phyloP scores from a whole-genome alignment of 2,329 filamentous ascomycete species.

The Salinomyces thailandicus region DNA sequence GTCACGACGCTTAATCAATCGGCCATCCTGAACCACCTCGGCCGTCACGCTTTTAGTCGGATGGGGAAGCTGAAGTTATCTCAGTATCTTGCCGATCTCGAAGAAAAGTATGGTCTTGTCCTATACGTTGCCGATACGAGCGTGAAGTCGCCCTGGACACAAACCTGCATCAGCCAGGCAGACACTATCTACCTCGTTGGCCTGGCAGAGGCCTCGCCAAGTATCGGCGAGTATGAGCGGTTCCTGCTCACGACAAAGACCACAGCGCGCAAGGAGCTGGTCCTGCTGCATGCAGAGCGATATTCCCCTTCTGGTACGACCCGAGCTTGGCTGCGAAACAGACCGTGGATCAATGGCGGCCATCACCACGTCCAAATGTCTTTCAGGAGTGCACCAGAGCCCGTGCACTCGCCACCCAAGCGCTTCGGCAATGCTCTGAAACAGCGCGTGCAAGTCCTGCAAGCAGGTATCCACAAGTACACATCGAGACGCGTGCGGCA shows the following conservation, averaged over 20 bases:
- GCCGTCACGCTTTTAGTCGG: slow-evolving; percentile 88
- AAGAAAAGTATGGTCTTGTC: slow-evolving; percentile 93
- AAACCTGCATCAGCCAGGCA: slow-evolving; percentile 92
- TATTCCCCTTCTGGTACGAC: slow-evolving; percentile 80
- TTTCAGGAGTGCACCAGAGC: slow-evolving; percentile 64
- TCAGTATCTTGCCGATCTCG: slow-evolving; percentile 89
- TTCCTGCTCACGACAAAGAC: slow-evolving; percentile 97
- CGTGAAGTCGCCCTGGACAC: slow-evolving; percentile 95
- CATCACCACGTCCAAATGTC: slow-evolving; percentile 98
- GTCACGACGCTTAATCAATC: slow-evolving; percentile 89
- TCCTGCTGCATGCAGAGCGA: slow-evolving; percentile 78
- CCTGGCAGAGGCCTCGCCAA: slow-evolving; percentile 77
- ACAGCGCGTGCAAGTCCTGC: slow-evolving; percentile 83
- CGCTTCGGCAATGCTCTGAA: slow-evolving; percentile 79
- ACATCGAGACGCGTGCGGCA: slow-evolving; percentile 88
- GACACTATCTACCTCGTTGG: slow-evolving; percentile 93
- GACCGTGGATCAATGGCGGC: slow-evolving; percentile 95
- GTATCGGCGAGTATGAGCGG: slow-evolving; percentile 90
- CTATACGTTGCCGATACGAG: slow-evolving; percentile 94
- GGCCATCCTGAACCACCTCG: slow-evolving; percentile 86
- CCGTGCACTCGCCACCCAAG: slow-evolving; percentile 64
- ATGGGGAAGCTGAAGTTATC: slow-evolving; percentile 95
- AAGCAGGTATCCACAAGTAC: slow-evolving; percentile 97
- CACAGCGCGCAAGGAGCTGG: slow-evolving; percentile 84
- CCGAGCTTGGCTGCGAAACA: slow-evolving; percentile 73